Conservation (phyloP, 1,284 basidiomycete genomes). For the Fomitopsis betulina region DNA sequence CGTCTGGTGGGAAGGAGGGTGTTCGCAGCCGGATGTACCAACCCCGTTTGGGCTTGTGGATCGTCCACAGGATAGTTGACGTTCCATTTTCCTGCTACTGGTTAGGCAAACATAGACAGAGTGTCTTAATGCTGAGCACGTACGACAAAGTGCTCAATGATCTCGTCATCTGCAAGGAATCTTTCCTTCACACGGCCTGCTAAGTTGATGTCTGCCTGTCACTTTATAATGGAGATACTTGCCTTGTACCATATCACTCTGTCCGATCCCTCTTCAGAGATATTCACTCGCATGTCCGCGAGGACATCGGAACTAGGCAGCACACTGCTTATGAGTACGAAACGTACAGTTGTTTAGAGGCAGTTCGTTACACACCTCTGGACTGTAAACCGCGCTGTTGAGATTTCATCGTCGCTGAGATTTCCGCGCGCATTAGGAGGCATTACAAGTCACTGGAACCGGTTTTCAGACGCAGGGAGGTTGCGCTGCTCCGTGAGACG, state of each 20-base stretch:
- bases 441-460: background rate
- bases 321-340: background rate
- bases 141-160: constrained; percentile 69
- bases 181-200: constrained; percentile 50
- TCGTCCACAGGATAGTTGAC: constrained; percentile 61
- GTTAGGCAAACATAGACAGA: background rate
- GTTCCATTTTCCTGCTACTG: constrained; percentile 55
- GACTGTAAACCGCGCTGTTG: constrained; percentile 8
- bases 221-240: constrained; percentile 12
- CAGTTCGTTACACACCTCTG: constrained; percentile 8
- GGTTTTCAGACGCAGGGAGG: background rate
- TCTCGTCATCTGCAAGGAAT: constrained; percentile 66
- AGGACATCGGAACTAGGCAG: constrained; percentile 64
- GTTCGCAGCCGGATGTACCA: constrained; percentile 76
- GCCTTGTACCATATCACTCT: constrained; percentile 75
- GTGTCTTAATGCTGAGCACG: constrained; percentile 19
- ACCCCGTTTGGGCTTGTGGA: constrained; percentile 70
- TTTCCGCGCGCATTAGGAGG: background rate
- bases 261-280: constrained; percentile 52
- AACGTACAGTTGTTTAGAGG: background rate
- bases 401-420: background rate
- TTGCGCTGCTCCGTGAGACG: background rate
- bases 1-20: constrained; percentile 58
- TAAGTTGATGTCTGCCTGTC: constrained; percentile 9
- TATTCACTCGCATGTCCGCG: constrained; percentile 63